A percentile compares a stretch with the other conserved stretches of the same genome.
phyloP scores from a whole-genome alignment of 495 filamentous ascomycete species.

The Talaromyces ruber region DNA sequence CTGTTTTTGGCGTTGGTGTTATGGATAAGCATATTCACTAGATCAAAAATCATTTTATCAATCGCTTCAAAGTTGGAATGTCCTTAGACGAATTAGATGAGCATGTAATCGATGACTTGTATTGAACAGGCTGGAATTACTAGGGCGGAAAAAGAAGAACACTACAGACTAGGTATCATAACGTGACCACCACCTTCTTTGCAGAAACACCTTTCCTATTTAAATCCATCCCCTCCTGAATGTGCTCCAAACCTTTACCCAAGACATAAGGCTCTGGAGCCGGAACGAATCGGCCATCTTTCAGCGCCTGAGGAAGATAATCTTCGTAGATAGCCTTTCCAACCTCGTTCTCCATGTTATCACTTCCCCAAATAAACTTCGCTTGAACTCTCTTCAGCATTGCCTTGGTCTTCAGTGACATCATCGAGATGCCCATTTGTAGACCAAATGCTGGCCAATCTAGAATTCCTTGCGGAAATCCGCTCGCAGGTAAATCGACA shows the following conservation, averaged over 20 bases:
- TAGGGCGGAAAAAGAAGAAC: too few relatives aligned
- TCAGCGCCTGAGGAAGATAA: background rate
- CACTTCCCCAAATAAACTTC: background rate
- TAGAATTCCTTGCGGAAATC: background rate
- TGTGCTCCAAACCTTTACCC: background rate
- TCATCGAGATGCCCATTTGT: background rate
- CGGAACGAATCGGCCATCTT: background rate
- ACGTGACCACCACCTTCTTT: background rate
- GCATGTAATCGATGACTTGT: too few relatives aligned
- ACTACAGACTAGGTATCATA: background rate
- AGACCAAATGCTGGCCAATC: background rate
- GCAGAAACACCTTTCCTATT: background rate
- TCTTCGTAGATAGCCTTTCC: constrained; percentile 5
- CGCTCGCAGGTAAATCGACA: background rate
- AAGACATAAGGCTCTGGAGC: background rate
- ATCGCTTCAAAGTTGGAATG: too few relatives aligned
- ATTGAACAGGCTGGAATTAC: too few relatives aligned
- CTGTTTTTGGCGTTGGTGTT: too few relatives aligned
- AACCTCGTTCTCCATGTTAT: constrained; percentile 1
- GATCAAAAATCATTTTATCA: too few relatives aligned
- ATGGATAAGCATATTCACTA: too few relatives aligned
- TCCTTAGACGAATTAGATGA: too few relatives aligned
- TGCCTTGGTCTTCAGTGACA: constrained; percentile 9
- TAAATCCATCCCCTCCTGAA: background rate
- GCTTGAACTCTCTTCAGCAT: background rate